Base-by-base conservation (phyloP, 2,329 filamentous ascomycete species). In the Xylariaceae sp. region DNA sequence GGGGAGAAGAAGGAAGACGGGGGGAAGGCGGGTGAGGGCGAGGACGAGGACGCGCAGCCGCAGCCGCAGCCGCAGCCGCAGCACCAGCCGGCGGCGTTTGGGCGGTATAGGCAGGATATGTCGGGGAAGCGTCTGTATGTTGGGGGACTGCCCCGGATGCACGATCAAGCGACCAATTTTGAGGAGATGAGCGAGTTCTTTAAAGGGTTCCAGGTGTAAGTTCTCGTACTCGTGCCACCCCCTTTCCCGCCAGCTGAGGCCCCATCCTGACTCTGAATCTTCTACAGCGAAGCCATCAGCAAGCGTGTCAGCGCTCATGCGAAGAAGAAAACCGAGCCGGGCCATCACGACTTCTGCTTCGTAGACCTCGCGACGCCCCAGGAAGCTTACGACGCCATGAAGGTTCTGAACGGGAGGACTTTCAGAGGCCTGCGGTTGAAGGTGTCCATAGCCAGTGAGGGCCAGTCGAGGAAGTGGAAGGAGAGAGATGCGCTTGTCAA, bases 261-360 rank as follows among this genome's bases (percentile, higher is more conserved):
- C 11, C 22, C 6, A 26, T 26, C 22, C 22, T 26, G 6, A 11
- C 6, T 26, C 44, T 54, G 41, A 51, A 30, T 32, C 18, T n/a
- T 26, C 26, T 39, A n/a, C 34, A 63, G 55, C 6, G 48, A 61
- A 30, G 53, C 55, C 6, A 66, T 75, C 35, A 66, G 72, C 49
- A 75, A 75, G 50, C 64, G 72, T 15, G 83, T 76, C 67, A 82
- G 72, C 35, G 78, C 72, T 47, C 80, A 69, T 56, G 79, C 66
- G 54, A 78, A 62, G 54, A 82, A 71, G 43, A 66, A 64, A 19
- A 59, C 65, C n/a, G 66, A 68, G 31, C 64, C 69, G 0, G 78
- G 76, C 22, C 73, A 78, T 48, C 71, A 79, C 54, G 75, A 83
- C 61, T 84, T 79, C 60, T 78, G 78, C 51, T 85, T 84, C 44